These are phyloP conservation scores for Diplotaxis tenuifolia DNA, from an alignment of 345 rosid genomes.

Conservation along the genomic window DNA sequence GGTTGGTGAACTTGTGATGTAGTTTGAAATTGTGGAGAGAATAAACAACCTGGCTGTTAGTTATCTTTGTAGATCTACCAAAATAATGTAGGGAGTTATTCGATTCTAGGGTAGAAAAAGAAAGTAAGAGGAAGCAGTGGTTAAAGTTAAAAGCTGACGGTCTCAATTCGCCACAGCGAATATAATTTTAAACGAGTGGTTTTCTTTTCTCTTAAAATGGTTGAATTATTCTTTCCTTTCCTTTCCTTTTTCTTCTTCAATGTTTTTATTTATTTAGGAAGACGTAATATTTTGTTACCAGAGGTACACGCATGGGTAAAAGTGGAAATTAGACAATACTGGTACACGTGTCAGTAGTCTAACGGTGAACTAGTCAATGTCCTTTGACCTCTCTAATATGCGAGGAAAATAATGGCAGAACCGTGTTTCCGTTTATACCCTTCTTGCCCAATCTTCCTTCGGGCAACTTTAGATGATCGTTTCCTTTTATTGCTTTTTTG, in stretches of 20 bases:
- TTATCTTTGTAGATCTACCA: not conserved
- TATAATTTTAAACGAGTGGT: constrained; percentile 19
- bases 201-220: constrained; percentile 4
- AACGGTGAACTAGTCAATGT: constrained; percentile 5
- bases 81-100: not conserved
- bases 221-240: not conserved
- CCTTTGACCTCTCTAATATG: not conserved
- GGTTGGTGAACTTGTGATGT: not conserved
- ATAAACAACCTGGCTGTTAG: not conserved
- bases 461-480: constrained; percentile 14
- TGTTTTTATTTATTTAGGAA: not conserved
- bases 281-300: constrained; percentile 12
- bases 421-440: constrained; percentile 26
- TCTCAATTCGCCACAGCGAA: constrained; percentile 30
- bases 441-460: constrained; percentile 27
- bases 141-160: constrained; percentile 26
- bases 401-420: not conserved
- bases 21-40: not conserved
- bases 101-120: not conserved
- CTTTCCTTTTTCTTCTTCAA: not conserved
- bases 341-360: constrained; percentile 17
- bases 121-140: not conserved
- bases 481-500: not conserved
- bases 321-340: not conserved
- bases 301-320: constrained; percentile 28